Evolutionary conservation across 2,329 filamentous ascomycete species (phyloP).

Genomic region (Sporothrix phasma): DNA sequence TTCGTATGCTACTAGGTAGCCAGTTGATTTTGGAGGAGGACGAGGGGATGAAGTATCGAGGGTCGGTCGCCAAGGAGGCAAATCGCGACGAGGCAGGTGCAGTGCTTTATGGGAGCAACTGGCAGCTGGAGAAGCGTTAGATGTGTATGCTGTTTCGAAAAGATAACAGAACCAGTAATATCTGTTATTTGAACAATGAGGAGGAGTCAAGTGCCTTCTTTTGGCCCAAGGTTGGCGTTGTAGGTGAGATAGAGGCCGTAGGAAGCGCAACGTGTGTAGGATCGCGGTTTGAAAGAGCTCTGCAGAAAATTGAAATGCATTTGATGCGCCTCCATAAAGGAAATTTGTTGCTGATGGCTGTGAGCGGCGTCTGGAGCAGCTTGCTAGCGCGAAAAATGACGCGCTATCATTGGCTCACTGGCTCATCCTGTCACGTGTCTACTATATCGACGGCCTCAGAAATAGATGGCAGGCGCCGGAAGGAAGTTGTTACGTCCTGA

Average conservation of each 20-base stretch:
- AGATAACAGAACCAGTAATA: no score
- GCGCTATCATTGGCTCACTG: conserved; percentile 13
- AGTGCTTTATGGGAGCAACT: neutral
- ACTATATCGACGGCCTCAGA: neutral
- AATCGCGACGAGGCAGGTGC: neutral
- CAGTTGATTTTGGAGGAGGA: neutral
- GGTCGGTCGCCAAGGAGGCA: neutral
- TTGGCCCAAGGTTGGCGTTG: neutral
- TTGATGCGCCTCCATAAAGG: conserved; percentile 11
- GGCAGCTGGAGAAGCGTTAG: neutral
- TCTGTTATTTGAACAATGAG: neutral
- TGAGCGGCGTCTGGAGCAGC: neutral
- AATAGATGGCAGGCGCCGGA: conserved; percentile 3
- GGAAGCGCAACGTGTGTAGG: neutral
- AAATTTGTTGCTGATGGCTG: conserved; percentile 9
- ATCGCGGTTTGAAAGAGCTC: neutral
- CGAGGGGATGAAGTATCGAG: neutral
- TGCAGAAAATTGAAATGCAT: conserved; percentile 4
- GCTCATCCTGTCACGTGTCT: conserved; percentile 3
- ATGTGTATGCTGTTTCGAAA: neutral
- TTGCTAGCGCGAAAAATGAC: conserved; percentile 11
- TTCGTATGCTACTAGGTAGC: neutral
- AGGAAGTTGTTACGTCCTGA: conserved; percentile 1
- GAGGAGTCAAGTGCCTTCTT: neutral
- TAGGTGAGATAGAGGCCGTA: neutral